Percentiles rank a stretch among this genome's conserved stretches.
These are phyloP conservation scores for Hypoxylon sp. DNA, from an alignment of 2,329 filamentous ascomycete species.

Conservation along the genomic window DNA sequence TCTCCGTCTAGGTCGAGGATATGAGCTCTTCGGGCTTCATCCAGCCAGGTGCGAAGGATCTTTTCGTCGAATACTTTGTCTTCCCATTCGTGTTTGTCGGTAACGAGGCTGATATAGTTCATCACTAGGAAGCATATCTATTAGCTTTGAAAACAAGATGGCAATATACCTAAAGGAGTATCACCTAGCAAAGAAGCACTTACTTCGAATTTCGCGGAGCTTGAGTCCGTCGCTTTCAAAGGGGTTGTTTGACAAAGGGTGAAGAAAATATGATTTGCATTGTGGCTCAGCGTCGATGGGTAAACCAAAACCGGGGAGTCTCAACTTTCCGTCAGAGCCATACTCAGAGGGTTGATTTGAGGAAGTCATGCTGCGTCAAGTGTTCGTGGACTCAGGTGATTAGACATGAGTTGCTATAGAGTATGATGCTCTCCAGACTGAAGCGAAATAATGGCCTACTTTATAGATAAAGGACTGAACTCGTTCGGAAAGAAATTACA, in stretches of 20 bases:
- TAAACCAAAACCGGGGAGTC: conserved; percentile 24
- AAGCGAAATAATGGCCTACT: neutral
- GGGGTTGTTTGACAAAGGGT: conserved; percentile 12
- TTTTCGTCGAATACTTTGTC: conserved; percentile 42
- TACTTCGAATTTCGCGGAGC: conserved; percentile 34
- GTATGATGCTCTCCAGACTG: neutral
- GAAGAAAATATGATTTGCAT: conserved; percentile 13
- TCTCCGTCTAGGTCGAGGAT: conserved; percentile 24
- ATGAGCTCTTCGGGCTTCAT: conserved; percentile 32
- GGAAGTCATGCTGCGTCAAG: neutral
- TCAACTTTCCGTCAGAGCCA: conserved; percentile 3
- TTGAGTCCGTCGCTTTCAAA: conserved; percentile 24
- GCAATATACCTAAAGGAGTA: too few species aligned
- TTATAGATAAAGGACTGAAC: neutral
- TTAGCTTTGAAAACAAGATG: too few species aligned
- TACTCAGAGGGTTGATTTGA: neutral
- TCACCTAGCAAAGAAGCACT: conserved; percentile 1
- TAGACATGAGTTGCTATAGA: too few species aligned
- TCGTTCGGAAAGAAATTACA: neutral
- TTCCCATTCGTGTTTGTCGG: conserved; percentile 47
- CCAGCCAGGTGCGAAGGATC: conserved; percentile 41
- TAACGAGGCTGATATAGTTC: conserved; percentile 44
- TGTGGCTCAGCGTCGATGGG: conserved; percentile 10
- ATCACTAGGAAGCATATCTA: conserved; percentile 34
- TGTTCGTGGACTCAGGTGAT: neutral